Evolutionary conservation across 192 early-diverging fungal genomes (phyloP), one percentile per base, ranked within the genome.

Genomic region (Spizellomyces sp.): DNA sequence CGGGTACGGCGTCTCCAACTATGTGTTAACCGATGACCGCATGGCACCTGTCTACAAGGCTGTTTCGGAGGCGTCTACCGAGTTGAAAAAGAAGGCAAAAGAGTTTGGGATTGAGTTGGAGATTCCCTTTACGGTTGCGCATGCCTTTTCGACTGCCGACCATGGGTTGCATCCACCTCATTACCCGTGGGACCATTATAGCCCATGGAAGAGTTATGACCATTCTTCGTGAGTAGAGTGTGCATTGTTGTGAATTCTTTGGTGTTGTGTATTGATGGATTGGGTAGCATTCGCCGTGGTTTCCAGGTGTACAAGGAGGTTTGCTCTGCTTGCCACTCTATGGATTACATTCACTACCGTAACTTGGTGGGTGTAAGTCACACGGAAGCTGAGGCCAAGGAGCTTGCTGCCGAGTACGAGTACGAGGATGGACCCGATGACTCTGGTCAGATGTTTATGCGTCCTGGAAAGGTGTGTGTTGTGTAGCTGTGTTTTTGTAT

Each of bases 221-320:
- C 95, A 97, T 69, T 91, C 93, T 64, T 77, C 90, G 92, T 94
- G 87, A 74, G 84, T 74, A 64, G 19, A 58, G 77, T 44, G n/a
- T 27, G 10, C 21, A 36, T 4, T 54, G 4, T 45, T 63, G 0
- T 81, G 54, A 50, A 52, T 8, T 22, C 75, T 15, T 9, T 56
- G 68, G 47, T 14, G 67, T 22, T 66, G 67, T 46, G 27, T 42
- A 9, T 64, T 19, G 27, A 36, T 14, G 45, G 22, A 22, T 14
- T n/a, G 36, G 55, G 61, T 79, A 94, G 95, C 76, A 92, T 99
- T 56, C 95, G 96, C 67, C 95, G 95, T 82, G 96, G 96, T 70
- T 99, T 94, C 87, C 95, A 95, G 79, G 96, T 99, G 10, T 99
- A 96, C 89, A 93, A 92, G 84, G 96, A 99, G 76, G 93, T 99